Evolutionary conservation across 371 early-diverging fungal genomes (phyloP), one percentile per base, ranked within the genome.

Genomic region (Coemansia sp.): DNA sequence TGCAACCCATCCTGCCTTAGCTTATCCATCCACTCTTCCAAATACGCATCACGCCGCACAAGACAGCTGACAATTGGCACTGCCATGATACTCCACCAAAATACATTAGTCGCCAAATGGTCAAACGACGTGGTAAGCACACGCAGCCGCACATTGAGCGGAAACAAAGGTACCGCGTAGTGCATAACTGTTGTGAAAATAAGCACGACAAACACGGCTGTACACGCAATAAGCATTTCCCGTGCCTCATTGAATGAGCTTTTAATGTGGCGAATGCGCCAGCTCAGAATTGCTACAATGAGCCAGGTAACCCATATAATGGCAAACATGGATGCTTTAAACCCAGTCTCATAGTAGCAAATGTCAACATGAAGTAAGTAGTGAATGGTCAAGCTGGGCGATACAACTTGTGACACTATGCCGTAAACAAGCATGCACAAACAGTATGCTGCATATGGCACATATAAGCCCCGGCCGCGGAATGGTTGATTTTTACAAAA

Each of bases 231-330:
- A n/a, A 44, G 37, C 28, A 64, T 65, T 26, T 73, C 71, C 39
- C 70, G 69, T 11, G 44, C 62, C 57, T 79, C 79, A 54, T 79
- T 74, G 42, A 79, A 79, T 26, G 71, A 65, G 61, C 71, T 71
- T 62, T 75, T 75, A 30, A 79, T 75, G 30, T 68, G 65, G 39
- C 79, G 68, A 23, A 79, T 67, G 12, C 54, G 50, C 77, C 77
- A 75, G 40, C 37, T 63, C 7, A 79, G 16, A 9, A 50, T 16
- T 9, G 59, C 65, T 1, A 75, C 54, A 1, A 53, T 2, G 0
- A 53, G 12, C 72, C 68, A 67, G 0, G 67, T 44, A 6, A 63
- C 26, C 79, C 77, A 75, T 3, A 74, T 39, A n/a, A 71, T 42
- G 23, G 54, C 65, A 56, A 73, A 68, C 14, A 68, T 5, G 0